Evolutionary conservation across 1,284 basidiomycete genomes (phyloP).

Genomic region (Leccinum pachyderme): DNA sequence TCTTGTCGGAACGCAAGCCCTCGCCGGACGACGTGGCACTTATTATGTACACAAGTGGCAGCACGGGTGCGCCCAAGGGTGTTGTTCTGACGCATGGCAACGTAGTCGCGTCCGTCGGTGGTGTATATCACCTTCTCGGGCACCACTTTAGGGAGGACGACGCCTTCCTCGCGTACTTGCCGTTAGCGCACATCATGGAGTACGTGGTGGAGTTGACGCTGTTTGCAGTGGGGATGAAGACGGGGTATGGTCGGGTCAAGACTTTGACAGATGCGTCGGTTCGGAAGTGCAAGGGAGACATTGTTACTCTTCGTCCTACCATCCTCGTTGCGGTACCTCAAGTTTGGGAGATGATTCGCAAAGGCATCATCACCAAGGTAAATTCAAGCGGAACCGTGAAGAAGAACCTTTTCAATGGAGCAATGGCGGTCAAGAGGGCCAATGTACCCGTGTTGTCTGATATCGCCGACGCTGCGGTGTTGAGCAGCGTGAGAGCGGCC

Average conservation of each 20-base stretch:
- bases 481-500: slow-evolving; percentile 74
- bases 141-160: slow-evolving; percentile 73
- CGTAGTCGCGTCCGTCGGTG: slow-evolving; percentile 82
- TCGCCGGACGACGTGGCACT: slow-evolving; percentile 71
- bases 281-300: slow-evolving; percentile 88
- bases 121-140: slow-evolving; percentile 73
- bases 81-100: slow-evolving; percentile 89
- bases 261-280: slow-evolving; percentile 93
- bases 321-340: slow-evolving; percentile 93
- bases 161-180: slow-evolving; percentile 86
- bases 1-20: slow-evolving; percentile 54
- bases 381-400: slow-evolving; percentile 65
- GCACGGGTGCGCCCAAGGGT: slow-evolving; percentile 91
- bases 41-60: slow-evolving; percentile 98
- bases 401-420: slow-evolving; percentile 73
- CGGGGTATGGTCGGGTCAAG: slow-evolving; percentile 92
- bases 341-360: slow-evolving; percentile 90
- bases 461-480: slow-evolving; percentile 75
- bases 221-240: slow-evolving; percentile 67
- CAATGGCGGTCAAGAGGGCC: slow-evolving; percentile 66
- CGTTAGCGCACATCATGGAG: slow-evolving; percentile 88
- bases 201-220: slow-evolving; percentile 77
- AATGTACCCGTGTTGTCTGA: slow-evolving; percentile 65
- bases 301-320: slow-evolving; percentile 77
- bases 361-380: slow-evolving; percentile 86